These are phyloP conservation scores for Mycena polygramma DNA, from an alignment of 768 basidiomycete genomes.

Conservation along the genomic window DNA sequence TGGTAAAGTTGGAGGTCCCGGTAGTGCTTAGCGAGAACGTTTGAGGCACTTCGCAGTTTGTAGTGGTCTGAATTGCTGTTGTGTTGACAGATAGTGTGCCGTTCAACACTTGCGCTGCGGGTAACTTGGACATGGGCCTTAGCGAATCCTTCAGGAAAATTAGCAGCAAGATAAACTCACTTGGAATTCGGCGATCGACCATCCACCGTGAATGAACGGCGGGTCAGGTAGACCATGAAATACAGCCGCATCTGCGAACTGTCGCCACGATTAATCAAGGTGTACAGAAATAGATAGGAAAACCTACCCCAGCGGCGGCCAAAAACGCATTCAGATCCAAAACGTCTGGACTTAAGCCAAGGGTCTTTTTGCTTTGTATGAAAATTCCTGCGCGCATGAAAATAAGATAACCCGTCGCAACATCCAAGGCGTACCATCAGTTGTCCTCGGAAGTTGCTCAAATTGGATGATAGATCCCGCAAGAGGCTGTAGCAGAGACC, in stretches of 20 bases:
- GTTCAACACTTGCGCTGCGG: conserved; percentile 58
- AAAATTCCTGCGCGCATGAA: conserved; percentile 5
- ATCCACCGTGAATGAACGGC: conserved; percentile 64
- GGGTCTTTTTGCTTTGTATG: conserved; percentile 46
- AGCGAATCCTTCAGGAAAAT: neutral
- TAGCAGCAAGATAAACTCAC: conserved; percentile 48
- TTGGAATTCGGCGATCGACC: conserved; percentile 68
- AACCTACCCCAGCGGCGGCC: conserved; percentile 68
- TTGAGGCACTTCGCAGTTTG: conserved; percentile 60
- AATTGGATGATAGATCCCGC: conserved; percentile 59
- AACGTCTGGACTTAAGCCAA: conserved; percentile 61
- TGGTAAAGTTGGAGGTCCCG: conserved; percentile 46
- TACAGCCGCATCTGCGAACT: conserved; percentile 60
- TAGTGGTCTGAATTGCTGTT: conserved; percentile 60
- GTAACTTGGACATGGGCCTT: conserved; percentile 51
- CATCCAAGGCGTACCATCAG: conserved; percentile 38
- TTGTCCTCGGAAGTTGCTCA: conserved; percentile 42
- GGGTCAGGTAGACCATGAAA: conserved; percentile 65
- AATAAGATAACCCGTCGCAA: neutral
- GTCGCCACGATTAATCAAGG: neutral
- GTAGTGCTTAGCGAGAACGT: conserved; percentile 42
- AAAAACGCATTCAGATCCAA: conserved; percentile 63
- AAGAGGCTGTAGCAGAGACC: conserved; percentile 37
- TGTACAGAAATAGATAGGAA: neutral
- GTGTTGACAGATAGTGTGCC: conserved; percentile 67